Conservation (phyloP, 768 basidiomycete species). For the Mycena galopus region DNA sequence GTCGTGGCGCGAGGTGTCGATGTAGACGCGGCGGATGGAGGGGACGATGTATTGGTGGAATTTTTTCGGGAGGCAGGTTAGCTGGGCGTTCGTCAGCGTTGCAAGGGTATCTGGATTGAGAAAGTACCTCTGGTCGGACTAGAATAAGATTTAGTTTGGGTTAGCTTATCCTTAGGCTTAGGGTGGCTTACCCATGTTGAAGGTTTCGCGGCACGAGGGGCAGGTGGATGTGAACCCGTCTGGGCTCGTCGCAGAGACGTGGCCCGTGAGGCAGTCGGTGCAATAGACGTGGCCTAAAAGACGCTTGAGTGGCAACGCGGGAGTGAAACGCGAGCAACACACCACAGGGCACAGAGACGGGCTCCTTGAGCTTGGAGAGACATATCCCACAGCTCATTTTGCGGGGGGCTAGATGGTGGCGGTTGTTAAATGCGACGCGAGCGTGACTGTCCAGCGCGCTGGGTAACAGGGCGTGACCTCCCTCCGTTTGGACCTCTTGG, state of each 20-base stretch:
- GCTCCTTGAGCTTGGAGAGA: slow-evolving; percentile 62
- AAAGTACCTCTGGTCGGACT: slow-evolving; percentile 48
- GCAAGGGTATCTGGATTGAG: background rate
- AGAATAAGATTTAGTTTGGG: background rate
- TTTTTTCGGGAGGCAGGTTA: slow-evolving; percentile 61
- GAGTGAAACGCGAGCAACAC: slow-evolving; percentile 33
- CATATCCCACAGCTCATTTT: slow-evolving; percentile 67
- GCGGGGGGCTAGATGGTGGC: background rate
- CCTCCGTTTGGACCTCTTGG: background rate
- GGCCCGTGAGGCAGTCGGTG: slow-evolving; percentile 63
- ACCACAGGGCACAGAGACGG: slow-evolving; percentile 76
- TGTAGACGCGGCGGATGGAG: slow-evolving; percentile 63
- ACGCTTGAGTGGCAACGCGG: slow-evolving; percentile 9
- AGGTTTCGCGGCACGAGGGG: slow-evolving; percentile 70
- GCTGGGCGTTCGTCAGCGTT: slow-evolving; percentile 41
- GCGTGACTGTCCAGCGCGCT: background rate
- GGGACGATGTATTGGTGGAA: slow-evolving; percentile 63
- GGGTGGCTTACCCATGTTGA: slow-evolving; percentile 60
- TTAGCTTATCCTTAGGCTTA: slow-evolving; percentile 48
- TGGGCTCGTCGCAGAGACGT: slow-evolving; percentile 52
- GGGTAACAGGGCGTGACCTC: background rate
- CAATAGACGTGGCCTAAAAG: slow-evolving; percentile 74
- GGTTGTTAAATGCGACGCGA: background rate
- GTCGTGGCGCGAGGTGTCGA: slow-evolving; percentile 49
- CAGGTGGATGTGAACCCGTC: slow-evolving; percentile 60